These are phyloP conservation scores for Plasmodium berghei DNA, from an alignment of 169 alveolate species.

Conservation along the genomic window DNA sequence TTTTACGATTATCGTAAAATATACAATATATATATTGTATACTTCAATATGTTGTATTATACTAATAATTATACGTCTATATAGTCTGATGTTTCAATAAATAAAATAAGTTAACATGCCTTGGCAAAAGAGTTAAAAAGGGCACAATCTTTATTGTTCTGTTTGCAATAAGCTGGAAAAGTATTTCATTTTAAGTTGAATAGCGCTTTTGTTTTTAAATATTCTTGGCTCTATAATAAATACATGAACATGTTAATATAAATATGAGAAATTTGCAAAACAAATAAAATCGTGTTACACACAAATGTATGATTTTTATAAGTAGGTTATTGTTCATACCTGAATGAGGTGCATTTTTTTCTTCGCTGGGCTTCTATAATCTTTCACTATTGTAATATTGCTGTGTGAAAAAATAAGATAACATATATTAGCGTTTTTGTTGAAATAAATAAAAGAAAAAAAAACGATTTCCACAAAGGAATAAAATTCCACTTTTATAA, in stretches of 20 bases:
- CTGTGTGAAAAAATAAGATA: slow-evolving; percentile 10
- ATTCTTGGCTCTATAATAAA: slow-evolving; percentile 42
- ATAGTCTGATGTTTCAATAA: no score
- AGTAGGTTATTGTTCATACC: not conserved
- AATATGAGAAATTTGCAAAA: not conserved
- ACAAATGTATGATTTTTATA: not conserved
- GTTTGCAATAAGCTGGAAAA: no score
- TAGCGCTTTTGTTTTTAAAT: slow-evolving; percentile 53
- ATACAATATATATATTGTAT: no score
- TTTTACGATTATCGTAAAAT: no score
- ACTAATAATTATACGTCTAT: no score
- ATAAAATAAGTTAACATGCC: no score
- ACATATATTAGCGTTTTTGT: not conserved
- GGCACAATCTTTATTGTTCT: no score
- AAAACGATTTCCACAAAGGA: no score
- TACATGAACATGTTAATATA: slow-evolving; percentile 14
- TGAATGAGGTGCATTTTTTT: slow-evolving; percentile 70
- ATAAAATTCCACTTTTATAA: no score
- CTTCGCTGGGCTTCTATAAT: slow-evolving; percentile 68
- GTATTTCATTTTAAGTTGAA: slow-evolving; percentile 38
- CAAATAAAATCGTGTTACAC: not conserved
- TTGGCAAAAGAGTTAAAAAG: no score
- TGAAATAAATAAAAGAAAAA: not conserved
- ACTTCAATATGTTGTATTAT: no score
- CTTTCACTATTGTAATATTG: slow-evolving; percentile 57